These are phyloP conservation scores for Pistacia atlantica DNA, from an alignment of 345 rosid species.

Conservation along the genomic window DNA sequence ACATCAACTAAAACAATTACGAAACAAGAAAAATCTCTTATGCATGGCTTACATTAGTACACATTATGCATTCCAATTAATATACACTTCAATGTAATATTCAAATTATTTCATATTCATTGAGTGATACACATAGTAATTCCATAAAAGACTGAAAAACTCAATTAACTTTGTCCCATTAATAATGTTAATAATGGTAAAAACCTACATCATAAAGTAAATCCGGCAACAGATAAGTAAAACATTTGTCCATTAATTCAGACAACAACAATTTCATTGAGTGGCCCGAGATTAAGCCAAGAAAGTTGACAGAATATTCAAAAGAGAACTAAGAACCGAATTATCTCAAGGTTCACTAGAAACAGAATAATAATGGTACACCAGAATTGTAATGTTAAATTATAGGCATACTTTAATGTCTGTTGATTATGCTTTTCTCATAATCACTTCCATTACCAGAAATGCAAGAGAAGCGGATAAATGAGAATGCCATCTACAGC, in stretches of 20 bases:
- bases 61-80: not conserved
- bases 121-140: not conserved
- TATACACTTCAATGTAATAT: not conserved
- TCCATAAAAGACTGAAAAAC: not conserved
- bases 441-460: not conserved
- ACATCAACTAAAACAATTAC: conserved; percentile 63
- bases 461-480: not conserved
- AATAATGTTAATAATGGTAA: not conserved
- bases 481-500: not conserved
- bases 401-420: not conserved
- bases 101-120: not conserved
- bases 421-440: not conserved
- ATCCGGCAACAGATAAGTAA: not conserved
- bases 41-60: not conserved
- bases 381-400: not conserved
- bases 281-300: not conserved
- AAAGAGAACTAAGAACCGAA: not conserved
- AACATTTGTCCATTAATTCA: not conserved
- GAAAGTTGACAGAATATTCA: not conserved
- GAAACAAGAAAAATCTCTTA: conserved; percentile 14
- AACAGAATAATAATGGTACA: too few relatives aligned
- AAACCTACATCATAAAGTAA: not conserved
- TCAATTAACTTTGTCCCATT: not conserved
- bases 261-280: not conserved
- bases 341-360: not conserved